Conservation (phyloP, 495 filamentous ascomycete species). For the Ramalina intermedia region DNA sequence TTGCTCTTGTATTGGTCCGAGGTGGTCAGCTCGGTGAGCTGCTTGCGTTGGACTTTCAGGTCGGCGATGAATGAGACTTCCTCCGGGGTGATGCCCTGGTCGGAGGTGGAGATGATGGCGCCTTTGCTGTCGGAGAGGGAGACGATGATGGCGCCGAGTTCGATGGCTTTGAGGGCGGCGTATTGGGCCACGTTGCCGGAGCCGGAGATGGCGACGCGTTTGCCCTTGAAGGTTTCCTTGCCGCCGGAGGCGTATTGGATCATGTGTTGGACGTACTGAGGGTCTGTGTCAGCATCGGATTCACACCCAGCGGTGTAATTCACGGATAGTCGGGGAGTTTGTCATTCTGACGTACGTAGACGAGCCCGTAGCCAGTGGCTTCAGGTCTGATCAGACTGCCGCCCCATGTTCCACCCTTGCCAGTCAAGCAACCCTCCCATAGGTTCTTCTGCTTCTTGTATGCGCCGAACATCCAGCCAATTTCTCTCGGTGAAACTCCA, state of each 20-base stretch:
- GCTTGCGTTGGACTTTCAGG: slow-evolving; percentile 77
- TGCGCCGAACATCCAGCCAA: slow-evolving; percentile 89
- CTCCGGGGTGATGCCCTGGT: slow-evolving; percentile 52
- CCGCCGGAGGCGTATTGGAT: slow-evolving; percentile 67
- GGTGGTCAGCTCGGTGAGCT: slow-evolving; percentile 52
- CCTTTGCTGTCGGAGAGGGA: slow-evolving; percentile 93
- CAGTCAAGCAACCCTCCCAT: slow-evolving; percentile 92
- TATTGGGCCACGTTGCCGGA: slow-evolving; percentile 98
- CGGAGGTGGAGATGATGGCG: slow-evolving; percentile 54
- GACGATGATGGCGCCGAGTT: slow-evolving; percentile 84
- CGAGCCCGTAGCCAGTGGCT: slow-evolving; percentile 91
- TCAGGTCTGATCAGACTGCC: slow-evolving; percentile 90
- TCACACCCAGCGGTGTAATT: neutral
- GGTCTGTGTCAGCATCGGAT: neutral
- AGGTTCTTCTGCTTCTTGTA: slow-evolving; percentile 79
- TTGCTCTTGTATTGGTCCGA: slow-evolving; percentile 39
- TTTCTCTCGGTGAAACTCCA: slow-evolving; percentile 76
- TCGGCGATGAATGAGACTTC: slow-evolving; percentile 63
- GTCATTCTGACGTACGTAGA: slow-evolving; percentile 44
- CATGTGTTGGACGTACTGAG: slow-evolving; percentile 82
- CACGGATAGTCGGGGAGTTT: neutral
- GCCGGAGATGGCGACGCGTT: slow-evolving; percentile 90
- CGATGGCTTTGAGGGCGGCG: slow-evolving; percentile 90
- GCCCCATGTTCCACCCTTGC: slow-evolving; percentile 88
- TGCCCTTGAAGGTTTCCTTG: slow-evolving; percentile 75